Evolutionary conservation across 2,329 filamentous ascomycete genomes (phyloP), one percentile per base, ranked within the genome.

Genomic region (Paecilomyces sp.): DNA sequence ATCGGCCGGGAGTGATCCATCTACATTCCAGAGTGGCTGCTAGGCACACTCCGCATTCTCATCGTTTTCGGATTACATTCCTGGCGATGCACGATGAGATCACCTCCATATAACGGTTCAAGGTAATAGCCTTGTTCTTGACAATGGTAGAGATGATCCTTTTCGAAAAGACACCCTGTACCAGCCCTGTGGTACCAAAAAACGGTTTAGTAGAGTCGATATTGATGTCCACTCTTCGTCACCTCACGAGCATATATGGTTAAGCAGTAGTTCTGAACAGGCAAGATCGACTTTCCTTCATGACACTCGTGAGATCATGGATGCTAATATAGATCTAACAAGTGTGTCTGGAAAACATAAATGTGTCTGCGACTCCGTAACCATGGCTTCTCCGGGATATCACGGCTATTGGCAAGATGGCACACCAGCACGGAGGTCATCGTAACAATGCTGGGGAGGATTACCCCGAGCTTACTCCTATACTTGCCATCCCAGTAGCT

Each of bases 401-500:
- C 6, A 8, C 15, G 41, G 7, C 41, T 5, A 5, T 18, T 22
- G 15, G n/a, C 15, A 47, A 1, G 9, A 53, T 30, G 51, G 22
- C 22, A 30, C 28, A 53, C 9, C 51, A 53, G 22, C 24, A n/a
- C 6, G 7, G 6, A 53, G 8, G 22, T 9, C 24, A 30, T 11
- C 22, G n/a, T 3, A 4, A 8, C 15, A 6, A 53, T 15, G 6
- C 8, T 25, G 51, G 51, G 15, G 51, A 53, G 51, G 24, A 24
- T 11, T 25, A 53, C 51, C 51, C 28, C 24, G 13, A 25, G 7
- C 11, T 53, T 7, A 30, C 22, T 13, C 51, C 51, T 13, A 25
- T 53, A 25, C 22, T 53, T 8, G 51, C 51, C 7, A 30, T 53
- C 13, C 51, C 51, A 25, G 51, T 53, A 22, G 13, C 70, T 54